phyloP scores from a whole-genome alignment of 164 flowering plant species.

The Sedum album region DNA sequence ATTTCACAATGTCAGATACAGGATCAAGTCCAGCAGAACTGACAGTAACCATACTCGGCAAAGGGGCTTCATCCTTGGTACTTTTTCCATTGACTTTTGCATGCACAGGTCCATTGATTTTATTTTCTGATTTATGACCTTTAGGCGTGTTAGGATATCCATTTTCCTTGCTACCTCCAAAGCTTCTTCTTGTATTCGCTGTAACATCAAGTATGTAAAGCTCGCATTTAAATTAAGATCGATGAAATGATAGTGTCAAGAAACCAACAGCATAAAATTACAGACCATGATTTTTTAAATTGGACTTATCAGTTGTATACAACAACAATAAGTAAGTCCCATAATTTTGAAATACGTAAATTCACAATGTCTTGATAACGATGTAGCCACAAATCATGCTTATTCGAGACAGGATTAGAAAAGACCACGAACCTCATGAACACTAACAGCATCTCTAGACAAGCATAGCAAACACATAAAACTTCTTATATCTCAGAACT shows the following conservation, averaged over 20 bases:
- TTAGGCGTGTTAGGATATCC: constrained; percentile 17
- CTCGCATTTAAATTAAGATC: too few species aligned
- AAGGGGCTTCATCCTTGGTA: background rate
- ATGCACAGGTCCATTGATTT: background rate
- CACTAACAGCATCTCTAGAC: too few species aligned
- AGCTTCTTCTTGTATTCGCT: constrained; percentile 24
- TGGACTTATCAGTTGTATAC: too few species aligned
- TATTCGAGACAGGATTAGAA: too few species aligned
- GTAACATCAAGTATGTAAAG: constrained; percentile 11
- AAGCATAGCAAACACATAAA: background rate
- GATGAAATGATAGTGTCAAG: too few species aligned
- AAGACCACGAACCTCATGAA: too few species aligned
- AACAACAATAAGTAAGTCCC: too few species aligned
- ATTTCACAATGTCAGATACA: background rate
- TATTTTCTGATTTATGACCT: constrained; percentile 15
- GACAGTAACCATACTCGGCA: background rate
- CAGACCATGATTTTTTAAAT: too few species aligned
- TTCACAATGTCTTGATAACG: background rate
- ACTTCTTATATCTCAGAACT: background rate
- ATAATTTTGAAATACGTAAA: background rate
- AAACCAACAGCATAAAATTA: too few species aligned
- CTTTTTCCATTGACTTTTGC: background rate
- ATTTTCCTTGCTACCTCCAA: constrained; percentile 24
- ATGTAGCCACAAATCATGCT: background rate
- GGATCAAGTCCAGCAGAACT: background rate